Evolutionary conservation across 805 yeast species (phyloP).

Genomic region (Saccharomyces paradoxus): DNA sequence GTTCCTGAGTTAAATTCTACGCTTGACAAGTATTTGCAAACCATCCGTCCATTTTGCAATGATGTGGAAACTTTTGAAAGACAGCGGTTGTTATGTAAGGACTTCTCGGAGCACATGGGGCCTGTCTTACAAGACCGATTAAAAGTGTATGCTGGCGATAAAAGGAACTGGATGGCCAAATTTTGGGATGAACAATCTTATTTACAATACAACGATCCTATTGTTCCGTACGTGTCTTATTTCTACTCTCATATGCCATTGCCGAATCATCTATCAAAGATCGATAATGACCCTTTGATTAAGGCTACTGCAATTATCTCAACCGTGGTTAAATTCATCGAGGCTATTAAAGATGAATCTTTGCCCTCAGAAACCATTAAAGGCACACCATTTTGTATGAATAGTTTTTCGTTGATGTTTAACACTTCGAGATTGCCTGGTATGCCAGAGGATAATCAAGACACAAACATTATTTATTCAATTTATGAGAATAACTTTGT

Average conservation of each 20-base stretch:
- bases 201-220: conserved; percentile 83
- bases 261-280: conserved; percentile 31
- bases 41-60: conserved; percentile 61
- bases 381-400: conserved; percentile 88
- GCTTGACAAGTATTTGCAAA: conserved; percentile 54
- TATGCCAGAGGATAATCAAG: conserved; percentile 37
- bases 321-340: conserved; percentile 61
- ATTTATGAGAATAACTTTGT: conserved; percentile 51
- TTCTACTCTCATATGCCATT: conserved; percentile 75
- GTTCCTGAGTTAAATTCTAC: conserved; percentile 77
- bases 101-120: conserved; percentile 63
- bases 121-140: conserved; percentile 62
- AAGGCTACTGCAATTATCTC: conserved; percentile 72
- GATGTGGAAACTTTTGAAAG: conserved; percentile 42
- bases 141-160: conserved; percentile 42
- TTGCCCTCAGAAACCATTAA: conserved; percentile 73
- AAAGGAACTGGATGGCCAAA: conserved; percentile 80
- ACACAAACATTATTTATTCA: conserved; percentile 49
- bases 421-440: conserved; percentile 78
- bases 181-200: conserved; percentile 96
- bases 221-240: conserved; percentile 90
- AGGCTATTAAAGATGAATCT: conserved; percentile 57
- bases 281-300: conserved; percentile 55
- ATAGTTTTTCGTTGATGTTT: conserved; percentile 84
- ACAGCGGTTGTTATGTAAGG: conserved; percentile 51